These are phyloP conservation scores for Zygosaccharomyces sapae DNA, from an alignment of 1,139 yeast species.

Conservation along the genomic window DNA sequence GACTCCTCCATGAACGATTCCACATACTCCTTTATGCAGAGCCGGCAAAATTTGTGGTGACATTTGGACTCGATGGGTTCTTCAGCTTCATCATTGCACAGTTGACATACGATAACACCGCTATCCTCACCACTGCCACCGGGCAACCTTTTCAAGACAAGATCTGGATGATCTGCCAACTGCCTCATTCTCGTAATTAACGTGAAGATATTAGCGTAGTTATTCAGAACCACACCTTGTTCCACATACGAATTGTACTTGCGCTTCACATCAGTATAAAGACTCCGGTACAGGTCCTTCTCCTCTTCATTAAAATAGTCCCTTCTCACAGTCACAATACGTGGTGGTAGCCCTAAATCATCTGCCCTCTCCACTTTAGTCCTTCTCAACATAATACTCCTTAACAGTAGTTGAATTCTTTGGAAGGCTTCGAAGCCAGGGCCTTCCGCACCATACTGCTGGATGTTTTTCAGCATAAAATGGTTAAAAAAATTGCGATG, in stretches of 20 bases:
- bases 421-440: conserved; percentile 76
- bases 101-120: conserved; percentile 77
- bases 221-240: conserved; percentile 90
- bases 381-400: conserved; percentile 84
- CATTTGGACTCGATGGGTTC: conserved; percentile 94
- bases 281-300: conserved; percentile 80
- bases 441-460: conserved; percentile 73
- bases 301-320: conserved; percentile 92
- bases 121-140: conserved; percentile 36
- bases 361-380: conserved; percentile 95
- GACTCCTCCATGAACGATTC: conserved; percentile 72
- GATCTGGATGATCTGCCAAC: conserved; percentile 95
- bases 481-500: conserved; percentile 95
- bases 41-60: conserved; percentile 86
- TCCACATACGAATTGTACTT: conserved; percentile 81
- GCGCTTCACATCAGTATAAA: conserved; percentile 81
- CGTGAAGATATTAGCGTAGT: conserved; percentile 94
- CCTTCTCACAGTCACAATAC: conserved; percentile 80
- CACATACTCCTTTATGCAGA: conserved; percentile 85
- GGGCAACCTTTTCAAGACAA: conserved; percentile 70
- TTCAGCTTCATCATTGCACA: conserved; percentile 97
- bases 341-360: conserved; percentile 93
- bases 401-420: conserved; percentile 66
- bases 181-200: conserved; percentile 96
- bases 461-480: conserved; percentile 88